phyloP scores from a whole-genome alignment of 1,139 yeast species.

The Debaryomyces udenii region DNA sequence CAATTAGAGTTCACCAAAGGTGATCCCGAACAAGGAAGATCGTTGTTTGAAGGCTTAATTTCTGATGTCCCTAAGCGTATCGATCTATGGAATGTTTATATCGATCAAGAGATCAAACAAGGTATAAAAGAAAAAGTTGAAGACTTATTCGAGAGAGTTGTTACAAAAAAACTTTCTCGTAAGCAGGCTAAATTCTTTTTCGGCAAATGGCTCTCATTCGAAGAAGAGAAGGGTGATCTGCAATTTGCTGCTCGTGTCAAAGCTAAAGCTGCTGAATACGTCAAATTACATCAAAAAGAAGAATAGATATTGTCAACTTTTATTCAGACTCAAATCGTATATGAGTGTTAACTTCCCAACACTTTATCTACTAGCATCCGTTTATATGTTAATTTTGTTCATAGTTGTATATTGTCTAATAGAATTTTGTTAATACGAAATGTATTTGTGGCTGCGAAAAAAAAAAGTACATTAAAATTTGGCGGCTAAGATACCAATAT shows the following conservation, averaged over 20 bases:
- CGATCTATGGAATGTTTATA: constrained; percentile 92
- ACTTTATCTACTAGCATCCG: constrained; percentile 5
- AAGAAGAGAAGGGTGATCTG: constrained; percentile 68
- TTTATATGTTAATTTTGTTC: constrained; percentile 7
- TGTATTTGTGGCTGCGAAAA: constrained; percentile 15
- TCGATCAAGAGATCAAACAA: constrained; percentile 84
- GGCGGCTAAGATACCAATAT: constrained; percentile 1
- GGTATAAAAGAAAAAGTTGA: constrained; percentile 66
- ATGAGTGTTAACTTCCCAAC: constrained; percentile 10
- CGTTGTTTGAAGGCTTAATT: constrained; percentile 88
- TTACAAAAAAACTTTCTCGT: constrained; percentile 67
- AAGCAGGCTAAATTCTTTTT: constrained; percentile 96
- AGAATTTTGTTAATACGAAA: constrained; percentile 8
- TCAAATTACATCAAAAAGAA: constrained; percentile 25
- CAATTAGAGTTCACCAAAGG: constrained; percentile 86
- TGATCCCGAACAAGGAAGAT: constrained; percentile 91
- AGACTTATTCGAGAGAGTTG: constrained; percentile 79
- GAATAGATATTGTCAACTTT: constrained; percentile 12
- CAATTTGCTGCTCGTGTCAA: constrained; percentile 82
- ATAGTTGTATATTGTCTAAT: constrained; percentile 11
- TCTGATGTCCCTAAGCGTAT: constrained; percentile 90
- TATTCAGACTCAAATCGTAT: no score
- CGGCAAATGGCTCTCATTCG: constrained; percentile 86
- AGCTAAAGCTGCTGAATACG: constrained; percentile 88
- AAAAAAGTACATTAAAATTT: not conserved